Percentiles rank a stretch among this genome's conserved stretches.
Conservation (phyloP, 257 asterid species). For the Gardenia jasminoides region DNA sequence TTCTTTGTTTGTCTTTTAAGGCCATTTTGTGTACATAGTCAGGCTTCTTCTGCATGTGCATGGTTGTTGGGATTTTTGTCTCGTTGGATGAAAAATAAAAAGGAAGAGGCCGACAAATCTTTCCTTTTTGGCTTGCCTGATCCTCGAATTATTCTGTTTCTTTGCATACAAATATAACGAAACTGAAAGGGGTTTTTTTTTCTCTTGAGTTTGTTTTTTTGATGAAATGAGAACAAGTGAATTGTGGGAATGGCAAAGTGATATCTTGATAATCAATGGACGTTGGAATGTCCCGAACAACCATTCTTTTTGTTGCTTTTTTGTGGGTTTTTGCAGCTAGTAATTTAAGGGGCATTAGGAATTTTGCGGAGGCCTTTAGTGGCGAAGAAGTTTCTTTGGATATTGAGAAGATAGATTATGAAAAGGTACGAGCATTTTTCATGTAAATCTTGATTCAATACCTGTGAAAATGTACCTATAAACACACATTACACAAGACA, state of each 20-base stretch:
- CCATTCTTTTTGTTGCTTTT: conserved; percentile 52
- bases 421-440: conserved; percentile 32
- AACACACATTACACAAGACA: not conserved
- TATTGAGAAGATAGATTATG: conserved; percentile 25
- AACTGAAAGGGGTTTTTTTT: not conserved
- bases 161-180: not conserved
- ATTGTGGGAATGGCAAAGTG: conserved; percentile 28
- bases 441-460: not conserved
- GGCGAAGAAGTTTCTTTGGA: conserved; percentile 24
- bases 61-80: conserved; percentile 46
- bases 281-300: conserved; percentile 35
- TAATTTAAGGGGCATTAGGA: conserved; percentile 54
- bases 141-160: not conserved
- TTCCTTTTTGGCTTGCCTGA: not conserved
- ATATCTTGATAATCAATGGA: conserved; percentile 44
- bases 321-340: conserved; percentile 48
- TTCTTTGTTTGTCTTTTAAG: conserved; percentile 15
- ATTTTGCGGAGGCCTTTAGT: conserved; percentile 34
- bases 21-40: not conserved
- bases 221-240: conserved; percentile 38
- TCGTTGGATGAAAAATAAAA: conserved; percentile 35
- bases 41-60: conserved; percentile 24
- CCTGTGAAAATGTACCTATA: not conserved
- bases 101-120: conserved; percentile 18
- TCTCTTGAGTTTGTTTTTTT: conserved; percentile 34